Conservation (phyloP, 2,329 filamentous ascomycete species). For the Elsinoe ampelina region DNA sequence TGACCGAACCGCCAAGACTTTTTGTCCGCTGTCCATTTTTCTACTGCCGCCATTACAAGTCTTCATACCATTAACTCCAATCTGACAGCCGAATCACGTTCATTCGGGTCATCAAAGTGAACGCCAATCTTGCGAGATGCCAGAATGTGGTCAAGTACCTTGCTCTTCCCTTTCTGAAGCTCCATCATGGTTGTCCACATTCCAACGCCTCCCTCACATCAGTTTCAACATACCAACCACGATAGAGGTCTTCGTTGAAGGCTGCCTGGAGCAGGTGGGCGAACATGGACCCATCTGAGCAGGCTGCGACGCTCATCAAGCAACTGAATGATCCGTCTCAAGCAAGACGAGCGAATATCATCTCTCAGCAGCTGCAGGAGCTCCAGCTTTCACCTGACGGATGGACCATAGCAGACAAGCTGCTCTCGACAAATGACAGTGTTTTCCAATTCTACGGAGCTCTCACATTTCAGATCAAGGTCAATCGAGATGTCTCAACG, state of each 20-base stretch:
- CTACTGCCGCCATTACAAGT: not conserved
- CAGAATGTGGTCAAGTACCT: not conserved
- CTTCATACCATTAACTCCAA: not conserved
- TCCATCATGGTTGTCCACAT: not conserved
- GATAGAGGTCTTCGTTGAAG: not conserved
- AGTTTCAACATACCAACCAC: not conserved
- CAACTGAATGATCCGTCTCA: constrained; percentile 41
- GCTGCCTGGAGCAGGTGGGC: not conserved
- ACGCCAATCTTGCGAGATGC: not conserved
- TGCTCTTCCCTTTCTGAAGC: not conserved
- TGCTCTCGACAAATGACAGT: constrained; percentile 59
- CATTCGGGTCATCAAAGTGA: not conserved
- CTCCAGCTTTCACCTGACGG: constrained; percentile 72
- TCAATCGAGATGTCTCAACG: constrained; percentile 50
- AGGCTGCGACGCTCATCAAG: constrained; percentile 37
- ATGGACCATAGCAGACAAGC: constrained; percentile 73
- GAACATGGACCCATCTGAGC: constrained; percentile 11
- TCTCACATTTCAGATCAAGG: constrained; percentile 84
- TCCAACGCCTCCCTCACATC: not conserved
- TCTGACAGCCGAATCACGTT: not conserved
- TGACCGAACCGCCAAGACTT: constrained; percentile 7
- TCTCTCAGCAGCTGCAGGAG: constrained; percentile 66
- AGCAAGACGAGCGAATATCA: constrained; percentile 38
- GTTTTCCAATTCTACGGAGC: constrained; percentile 88
- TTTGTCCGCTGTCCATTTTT: not conserved